phyloP scores from a whole-genome alignment of 495 filamentous ascomycete genomes.

The Penicillium silybi region DNA sequence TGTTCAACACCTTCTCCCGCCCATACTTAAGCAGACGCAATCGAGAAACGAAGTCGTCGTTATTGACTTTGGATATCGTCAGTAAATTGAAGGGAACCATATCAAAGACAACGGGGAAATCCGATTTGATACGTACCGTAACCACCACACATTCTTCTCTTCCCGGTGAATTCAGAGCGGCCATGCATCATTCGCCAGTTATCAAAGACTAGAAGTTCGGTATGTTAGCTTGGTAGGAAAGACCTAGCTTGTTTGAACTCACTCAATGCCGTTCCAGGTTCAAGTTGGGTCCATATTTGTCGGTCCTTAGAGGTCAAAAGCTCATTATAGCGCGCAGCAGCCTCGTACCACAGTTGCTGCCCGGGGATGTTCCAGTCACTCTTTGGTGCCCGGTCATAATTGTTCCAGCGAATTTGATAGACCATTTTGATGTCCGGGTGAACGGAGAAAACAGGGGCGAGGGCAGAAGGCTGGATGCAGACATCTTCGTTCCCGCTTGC shows the following conservation, averaged over 20 bases:
- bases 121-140: conserved; percentile 60
- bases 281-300: conserved; percentile 72
- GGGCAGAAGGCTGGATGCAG: conserved; percentile 63
- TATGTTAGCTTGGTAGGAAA: not conserved
- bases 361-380: conserved; percentile 33
- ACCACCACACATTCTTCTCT: conserved; percentile 81
- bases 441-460: conserved; percentile 61
- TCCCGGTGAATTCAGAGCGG: conserved; percentile 72
- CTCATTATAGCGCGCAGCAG: conserved; percentile 61
- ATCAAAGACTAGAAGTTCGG: conserved; percentile 67
- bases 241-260: conserved; percentile 21
- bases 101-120: not conserved
- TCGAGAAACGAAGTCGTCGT: conserved; percentile 80
- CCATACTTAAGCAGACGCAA: conserved; percentile 67
- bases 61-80: conserved; percentile 56
- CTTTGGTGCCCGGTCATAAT: conserved; percentile 69
- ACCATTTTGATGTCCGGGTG: conserved; percentile 36
- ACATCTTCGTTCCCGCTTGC: conserved; percentile 80
- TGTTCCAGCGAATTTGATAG: conserved; percentile 83
- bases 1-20: conserved; percentile 48
- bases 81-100: conserved; percentile 7
- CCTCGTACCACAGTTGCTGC: conserved; percentile 67
- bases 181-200: conserved; percentile 95
- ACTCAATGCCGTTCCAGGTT: conserved; percentile 76
- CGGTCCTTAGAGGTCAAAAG: conserved; percentile 50